These are phyloP conservation scores for Fagus crenata DNA, from an alignment of 306 rosid species.

Conservation along the genomic window DNA sequence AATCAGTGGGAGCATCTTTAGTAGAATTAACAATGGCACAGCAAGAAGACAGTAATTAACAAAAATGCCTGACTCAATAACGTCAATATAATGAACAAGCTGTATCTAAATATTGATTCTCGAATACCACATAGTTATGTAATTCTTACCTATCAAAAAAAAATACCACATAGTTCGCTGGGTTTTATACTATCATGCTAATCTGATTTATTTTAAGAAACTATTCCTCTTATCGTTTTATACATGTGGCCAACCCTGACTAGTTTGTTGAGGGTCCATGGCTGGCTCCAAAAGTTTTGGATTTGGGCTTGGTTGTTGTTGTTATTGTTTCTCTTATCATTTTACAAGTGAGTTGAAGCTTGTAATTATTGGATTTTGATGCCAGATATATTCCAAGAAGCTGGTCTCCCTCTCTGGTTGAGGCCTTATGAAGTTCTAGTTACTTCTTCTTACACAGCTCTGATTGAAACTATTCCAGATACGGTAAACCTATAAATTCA, in stretches of 20 bases:
- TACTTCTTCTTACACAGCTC: constrained; percentile 94
- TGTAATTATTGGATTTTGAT: constrained; percentile 43
- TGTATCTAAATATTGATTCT: neutral
- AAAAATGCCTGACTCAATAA: neutral
- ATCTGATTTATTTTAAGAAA: neutral
- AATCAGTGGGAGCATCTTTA: neutral
- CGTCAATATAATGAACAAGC: neutral
- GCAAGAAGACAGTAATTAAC: neutral
- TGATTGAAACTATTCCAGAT: constrained; percentile 97
- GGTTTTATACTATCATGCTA: neutral
- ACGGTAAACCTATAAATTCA: constrained; percentile 56
- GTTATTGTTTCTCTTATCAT: constrained; percentile 22
- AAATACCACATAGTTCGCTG: neutral
- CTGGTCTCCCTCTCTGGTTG: constrained; percentile 99
- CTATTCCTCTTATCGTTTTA: constrained; percentile 22
- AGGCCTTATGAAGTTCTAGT: constrained; percentile 96
- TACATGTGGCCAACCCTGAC: too few species aligned
- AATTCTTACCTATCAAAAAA: too few species aligned
- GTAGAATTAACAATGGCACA: neutral
- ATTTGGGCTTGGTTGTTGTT: constrained; percentile 14
- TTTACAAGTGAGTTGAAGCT: constrained; percentile 30
- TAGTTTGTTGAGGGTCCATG: too few species aligned
- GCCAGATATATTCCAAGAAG: constrained; percentile 99
- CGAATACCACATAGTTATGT: neutral
- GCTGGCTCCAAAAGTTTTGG: neutral